Evolutionary conservation across 352 stramenopile species (phyloP).

Genomic region (Phytophthora palmivora): DNA sequence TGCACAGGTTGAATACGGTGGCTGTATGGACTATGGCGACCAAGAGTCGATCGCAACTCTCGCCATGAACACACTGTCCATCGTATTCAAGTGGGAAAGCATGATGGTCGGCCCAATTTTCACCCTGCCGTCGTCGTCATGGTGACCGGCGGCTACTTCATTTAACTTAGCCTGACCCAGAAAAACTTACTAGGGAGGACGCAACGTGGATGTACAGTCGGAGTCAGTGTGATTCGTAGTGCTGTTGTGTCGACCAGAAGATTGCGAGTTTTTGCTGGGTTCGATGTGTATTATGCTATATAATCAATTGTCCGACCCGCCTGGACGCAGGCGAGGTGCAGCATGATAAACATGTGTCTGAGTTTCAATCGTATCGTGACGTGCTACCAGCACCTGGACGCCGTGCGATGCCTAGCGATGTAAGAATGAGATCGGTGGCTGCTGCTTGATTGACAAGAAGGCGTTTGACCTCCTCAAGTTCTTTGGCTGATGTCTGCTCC

Average conservation of each 20-base stretch:
- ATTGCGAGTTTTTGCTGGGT: constrained; percentile 9
- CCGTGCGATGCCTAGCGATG: constrained; percentile 51
- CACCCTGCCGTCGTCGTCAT: constrained; percentile 49
- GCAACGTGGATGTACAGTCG: constrained; percentile 19
- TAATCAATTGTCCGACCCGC: constrained; percentile 18
- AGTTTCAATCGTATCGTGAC: constrained; percentile 27
- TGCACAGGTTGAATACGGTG: constrained; percentile 72
- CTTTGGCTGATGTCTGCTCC: constrained; percentile 47
- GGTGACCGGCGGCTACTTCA: constrained; percentile 16
- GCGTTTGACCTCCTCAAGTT: constrained; percentile 53
- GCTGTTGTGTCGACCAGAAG: constrained; percentile 9
- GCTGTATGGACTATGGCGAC: constrained; percentile 68
- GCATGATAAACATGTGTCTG: constrained; percentile 5
- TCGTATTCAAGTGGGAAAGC: constrained; percentile 68
- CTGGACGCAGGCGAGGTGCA: constrained; percentile 1
- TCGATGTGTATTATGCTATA: constrained; percentile 37
- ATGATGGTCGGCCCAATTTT: constrained; percentile 72
- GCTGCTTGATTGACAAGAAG: constrained; percentile 50
- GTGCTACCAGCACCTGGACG: constrained; percentile 22
- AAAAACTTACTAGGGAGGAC: constrained; percentile 1
- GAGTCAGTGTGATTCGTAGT: constrained; percentile 1
- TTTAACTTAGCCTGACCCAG: constrained; percentile 27
- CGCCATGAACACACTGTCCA: constrained; percentile 73
- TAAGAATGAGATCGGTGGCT: constrained; percentile 61
- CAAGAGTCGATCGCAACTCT: constrained; percentile 49